These are phyloP conservation scores for Pichia pseudocactophila DNA, from an alignment of 805 yeast genomes.

Conservation along the genomic window DNA sequence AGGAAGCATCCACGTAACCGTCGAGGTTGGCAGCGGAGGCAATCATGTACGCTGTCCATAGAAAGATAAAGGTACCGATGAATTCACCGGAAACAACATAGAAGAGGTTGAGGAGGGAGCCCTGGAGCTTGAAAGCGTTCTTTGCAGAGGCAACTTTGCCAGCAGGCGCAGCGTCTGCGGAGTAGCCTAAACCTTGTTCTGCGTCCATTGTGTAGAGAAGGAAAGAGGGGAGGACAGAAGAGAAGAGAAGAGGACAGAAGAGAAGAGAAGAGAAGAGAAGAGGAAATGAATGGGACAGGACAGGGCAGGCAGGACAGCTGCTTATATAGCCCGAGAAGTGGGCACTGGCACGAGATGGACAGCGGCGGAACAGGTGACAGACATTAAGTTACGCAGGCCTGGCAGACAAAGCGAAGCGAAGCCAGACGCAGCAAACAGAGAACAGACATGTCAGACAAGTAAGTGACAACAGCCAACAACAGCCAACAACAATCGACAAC, in stretches of 20 bases:
- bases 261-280: background rate
- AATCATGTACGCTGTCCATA: conserved; percentile 74
- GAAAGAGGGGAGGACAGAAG: background rate
- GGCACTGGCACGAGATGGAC: too few relatives aligned
- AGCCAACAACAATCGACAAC: too few relatives aligned
- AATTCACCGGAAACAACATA: conserved; percentile 75
- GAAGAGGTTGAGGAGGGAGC: conserved; percentile 44
- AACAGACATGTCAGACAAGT: too few relatives aligned
- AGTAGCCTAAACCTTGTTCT: conserved; percentile 34
- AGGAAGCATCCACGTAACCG: conserved; percentile 27
- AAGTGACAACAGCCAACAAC: too few relatives aligned
- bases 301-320: too few relatives aligned
- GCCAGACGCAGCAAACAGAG: too few relatives aligned
- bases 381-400: too few relatives aligned
- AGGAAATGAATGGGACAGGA: too few relatives aligned
- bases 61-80: conserved; percentile 76
- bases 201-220: conserved; percentile 21
- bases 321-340: too few relatives aligned
- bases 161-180: conserved; percentile 28
- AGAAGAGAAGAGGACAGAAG: background rate
- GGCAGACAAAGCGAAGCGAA: too few relatives aligned
- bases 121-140: conserved; percentile 26
- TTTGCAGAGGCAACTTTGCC: background rate
- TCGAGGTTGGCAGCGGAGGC: conserved; percentile 68
- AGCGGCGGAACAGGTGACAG: too few relatives aligned